Base-by-base conservation (phyloP, 495 filamentous ascomycete species). In the Hapsidospora chrysogenum region DNA sequence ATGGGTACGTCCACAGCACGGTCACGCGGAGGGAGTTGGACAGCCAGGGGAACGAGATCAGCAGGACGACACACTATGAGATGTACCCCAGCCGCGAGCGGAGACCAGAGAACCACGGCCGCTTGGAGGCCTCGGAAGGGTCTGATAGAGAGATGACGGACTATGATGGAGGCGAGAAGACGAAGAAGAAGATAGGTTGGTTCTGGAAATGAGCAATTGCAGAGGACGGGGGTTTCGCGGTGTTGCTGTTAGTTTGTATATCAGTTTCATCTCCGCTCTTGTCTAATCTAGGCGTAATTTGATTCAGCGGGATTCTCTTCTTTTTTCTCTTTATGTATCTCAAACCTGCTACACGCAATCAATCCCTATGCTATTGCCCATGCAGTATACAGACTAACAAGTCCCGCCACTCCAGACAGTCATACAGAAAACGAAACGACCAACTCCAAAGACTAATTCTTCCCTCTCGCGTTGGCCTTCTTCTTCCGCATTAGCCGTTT, bases 401-500 rank as follows among this genome's bases (percentile, higher is more conserved):
- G n/a, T n/a, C n/a, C n/a, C n/a, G n/a, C n/a, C n/a, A n/a, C n/a
- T n/a, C n/a, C n/a, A n/a, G n/a, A n/a, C n/a, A n/a, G n/a, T n/a
- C n/a, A n/a, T n/a, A n/a, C n/a, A n/a, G n/a, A n/a, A n/a, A n/a
- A n/a, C n/a, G n/a, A n/a, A n/a, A n/a, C n/a, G 21, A 38, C 8
- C 10, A 3, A 18, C 16, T 13, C 18, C 31, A 18, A 33, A 23
- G 22, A 10, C 17, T 33, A 33, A 13, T 18, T 21, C 23, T 22
- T 22, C 23, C 21, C 14, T 17, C 33, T 36, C 5, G 40, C 42
- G 11, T 44, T 41, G 11, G 53, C 57, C 52, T 67, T 67, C 56
- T 67, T 67, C 48, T 65, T 65, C 31, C 57, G 48, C 45, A 54
- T 54, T 53, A 57, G 49, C 44, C 61, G 43, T 48, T 64, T 67